Conservation (phyloP, 768 basidiomycete genomes). For the Lactarius vividus region DNA sequence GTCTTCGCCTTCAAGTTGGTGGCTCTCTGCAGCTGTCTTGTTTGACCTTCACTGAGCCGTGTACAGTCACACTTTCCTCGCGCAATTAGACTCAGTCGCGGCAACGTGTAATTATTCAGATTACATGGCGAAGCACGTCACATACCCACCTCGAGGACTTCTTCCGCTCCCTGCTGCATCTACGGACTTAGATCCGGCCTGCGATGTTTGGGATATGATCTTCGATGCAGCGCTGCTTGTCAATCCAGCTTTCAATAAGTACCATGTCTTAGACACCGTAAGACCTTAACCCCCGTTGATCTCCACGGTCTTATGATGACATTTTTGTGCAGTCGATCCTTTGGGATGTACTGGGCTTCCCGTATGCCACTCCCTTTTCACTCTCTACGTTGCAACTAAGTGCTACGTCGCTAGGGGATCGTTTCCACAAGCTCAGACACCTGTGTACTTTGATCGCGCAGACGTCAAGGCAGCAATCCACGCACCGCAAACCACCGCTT, state of each 20-base stretch:
- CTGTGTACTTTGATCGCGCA: slow-evolving; percentile 65
- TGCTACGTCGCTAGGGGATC: slow-evolving; percentile 43
- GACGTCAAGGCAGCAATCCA: slow-evolving; percentile 74
- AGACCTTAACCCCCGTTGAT: slow-evolving; percentile 24
- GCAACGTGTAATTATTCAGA: slow-evolving; percentile 58
- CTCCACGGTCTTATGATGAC: background rate
- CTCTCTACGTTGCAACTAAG: background rate
- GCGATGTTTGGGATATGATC: slow-evolving; percentile 67
- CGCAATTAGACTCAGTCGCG: slow-evolving; percentile 52
- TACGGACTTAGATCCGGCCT: slow-evolving; percentile 45
- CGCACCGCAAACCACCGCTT: slow-evolving; percentile 57
- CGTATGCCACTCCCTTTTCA: slow-evolving; percentile 40
- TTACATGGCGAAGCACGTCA: slow-evolving; percentile 60
- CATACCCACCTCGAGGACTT: slow-evolving; percentile 62
- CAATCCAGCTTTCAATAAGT: slow-evolving; percentile 77
- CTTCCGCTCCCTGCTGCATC: slow-evolving; percentile 69
- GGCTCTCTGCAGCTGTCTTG: background rate
- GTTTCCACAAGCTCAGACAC: slow-evolving; percentile 52
- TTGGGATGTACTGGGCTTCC: slow-evolving; percentile 84
- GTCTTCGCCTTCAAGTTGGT: slow-evolving; percentile 73
- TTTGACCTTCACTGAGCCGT: background rate
- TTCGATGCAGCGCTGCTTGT: slow-evolving; percentile 57
- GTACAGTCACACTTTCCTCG: slow-evolving; percentile 58
- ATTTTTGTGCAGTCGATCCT: slow-evolving; percentile 45
- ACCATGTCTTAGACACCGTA: slow-evolving; percentile 70